Evolutionary conservation across 2,329 filamentous ascomycete species (phyloP).

Genomic region (Aspergillus texensis): DNA sequence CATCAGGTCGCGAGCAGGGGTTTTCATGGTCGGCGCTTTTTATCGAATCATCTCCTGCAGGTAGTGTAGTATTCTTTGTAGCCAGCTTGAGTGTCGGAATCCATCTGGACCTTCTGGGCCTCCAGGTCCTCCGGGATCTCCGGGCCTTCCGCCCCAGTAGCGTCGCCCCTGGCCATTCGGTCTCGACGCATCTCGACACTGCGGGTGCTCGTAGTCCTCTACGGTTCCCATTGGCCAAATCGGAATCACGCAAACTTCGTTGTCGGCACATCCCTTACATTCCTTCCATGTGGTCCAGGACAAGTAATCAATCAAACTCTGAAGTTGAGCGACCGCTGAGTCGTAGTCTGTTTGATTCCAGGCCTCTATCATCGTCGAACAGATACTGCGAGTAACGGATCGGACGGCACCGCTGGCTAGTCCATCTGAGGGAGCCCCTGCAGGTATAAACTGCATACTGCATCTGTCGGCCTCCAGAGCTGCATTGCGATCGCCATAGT

Average conservation of each 20-base stretch:
- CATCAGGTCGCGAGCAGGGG: not conserved
- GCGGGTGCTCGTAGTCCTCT: conserved; percentile 57
- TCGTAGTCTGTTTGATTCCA: conserved; percentile 24
- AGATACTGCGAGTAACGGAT: conserved; percentile 34
- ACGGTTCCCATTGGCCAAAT: conserved; percentile 64
- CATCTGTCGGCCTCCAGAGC: conserved; percentile 35
- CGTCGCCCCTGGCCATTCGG: conserved; percentile 25
- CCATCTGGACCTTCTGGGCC: not conserved
- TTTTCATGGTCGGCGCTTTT: not conserved
- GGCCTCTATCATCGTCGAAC: conserved; percentile 32
- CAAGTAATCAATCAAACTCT: conserved; percentile 53
- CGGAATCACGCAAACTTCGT: conserved; percentile 63
- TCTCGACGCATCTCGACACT: conserved; percentile 40
- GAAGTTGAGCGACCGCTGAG: conserved; percentile 35
- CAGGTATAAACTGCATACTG: conserved; percentile 38
- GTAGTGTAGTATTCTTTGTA: not conserved
- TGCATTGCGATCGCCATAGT: conserved; percentile 33
- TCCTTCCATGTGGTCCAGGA: conserved; percentile 64
- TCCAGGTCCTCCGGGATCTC: not conserved
- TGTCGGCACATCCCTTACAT: conserved; percentile 55
- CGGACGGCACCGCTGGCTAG: conserved; percentile 33
- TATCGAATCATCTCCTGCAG: not conserved
- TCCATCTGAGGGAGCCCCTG: conserved; percentile 9
- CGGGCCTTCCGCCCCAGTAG: conserved; percentile 30
- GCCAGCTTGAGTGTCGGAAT: not conserved